phyloP scores from a whole-genome alignment of 2,329 filamentous ascomycete genomes.

The Didymella exigua region DNA sequence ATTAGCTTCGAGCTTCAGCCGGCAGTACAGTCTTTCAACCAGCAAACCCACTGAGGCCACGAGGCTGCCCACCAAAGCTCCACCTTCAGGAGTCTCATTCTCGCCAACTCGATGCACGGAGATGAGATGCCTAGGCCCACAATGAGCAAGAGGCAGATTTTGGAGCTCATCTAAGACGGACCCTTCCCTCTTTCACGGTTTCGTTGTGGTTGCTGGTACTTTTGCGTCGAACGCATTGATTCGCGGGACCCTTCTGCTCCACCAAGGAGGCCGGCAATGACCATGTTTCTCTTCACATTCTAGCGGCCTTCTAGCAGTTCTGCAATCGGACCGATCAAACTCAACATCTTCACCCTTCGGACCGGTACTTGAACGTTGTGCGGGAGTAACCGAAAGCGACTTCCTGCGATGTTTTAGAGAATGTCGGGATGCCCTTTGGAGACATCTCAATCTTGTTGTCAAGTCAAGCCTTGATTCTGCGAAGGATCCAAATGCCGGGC shows the following conservation, averaged over 20 bases:
- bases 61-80: neutral
- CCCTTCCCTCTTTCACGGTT: neutral
- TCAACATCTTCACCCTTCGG: slow-evolving; percentile 13
- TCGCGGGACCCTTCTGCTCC: slow-evolving; percentile 4
- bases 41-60: slow-evolving; percentile 1
- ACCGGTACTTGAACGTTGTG: neutral
- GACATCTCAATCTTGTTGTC: neutral
- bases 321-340: slow-evolving; percentile 11
- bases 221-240: slow-evolving; percentile 2
- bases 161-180: neutral
- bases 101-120: neutral
- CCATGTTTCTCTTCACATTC: slow-evolving; percentile 5
- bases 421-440: neutral
- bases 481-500: slow-evolving; percentile 7
- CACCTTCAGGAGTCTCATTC: neutral
- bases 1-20: slow-evolving; percentile 6
- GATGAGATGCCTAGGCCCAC: neutral
- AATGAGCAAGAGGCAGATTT: neutral
- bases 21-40: slow-evolving; percentile 1
- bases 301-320: slow-evolving; percentile 15
- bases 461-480: neutral
- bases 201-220: neutral
- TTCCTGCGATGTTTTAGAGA: neutral
- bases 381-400: slow-evolving; percentile 11
- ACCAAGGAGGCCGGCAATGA: neutral